These are phyloP conservation scores for sunflower (Helianthus annuus) DNA, from an alignment of 129 eudicot species.

Conservation along the genomic window HanXRQr2.0-SUNRISE NC_035447.2:12805889-12806388, in stretches of 20 bases:
- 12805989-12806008: too few species aligned
- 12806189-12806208: slow-evolving; percentile 93
- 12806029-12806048: too few species aligned
- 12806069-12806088: background rate
- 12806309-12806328: background rate
- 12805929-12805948: too few species aligned
- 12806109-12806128: slow-evolving; percentile 18
- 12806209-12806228: slow-evolving; percentile 90
- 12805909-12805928: too few species aligned
- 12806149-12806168: slow-evolving; percentile 96
- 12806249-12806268: slow-evolving; percentile 98
- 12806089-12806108: slow-evolving; percentile 14
- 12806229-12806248: slow-evolving; percentile 92
- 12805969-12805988: too few species aligned
- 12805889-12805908: too few species aligned
- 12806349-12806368: background rate
- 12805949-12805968: too few species aligned
- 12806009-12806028: too few species aligned
- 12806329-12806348: background rate
- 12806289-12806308: background rate
- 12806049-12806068: too few species aligned
- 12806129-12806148: slow-evolving; percentile 91
- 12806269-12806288: slow-evolving; percentile 87
- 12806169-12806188: slow-evolving; percentile 87
- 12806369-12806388: slow-evolving; percentile 92